Base-by-base conservation (phyloP, 2,329 filamentous ascomycete genomes). In the Uncinocarpus reesii region DNA sequence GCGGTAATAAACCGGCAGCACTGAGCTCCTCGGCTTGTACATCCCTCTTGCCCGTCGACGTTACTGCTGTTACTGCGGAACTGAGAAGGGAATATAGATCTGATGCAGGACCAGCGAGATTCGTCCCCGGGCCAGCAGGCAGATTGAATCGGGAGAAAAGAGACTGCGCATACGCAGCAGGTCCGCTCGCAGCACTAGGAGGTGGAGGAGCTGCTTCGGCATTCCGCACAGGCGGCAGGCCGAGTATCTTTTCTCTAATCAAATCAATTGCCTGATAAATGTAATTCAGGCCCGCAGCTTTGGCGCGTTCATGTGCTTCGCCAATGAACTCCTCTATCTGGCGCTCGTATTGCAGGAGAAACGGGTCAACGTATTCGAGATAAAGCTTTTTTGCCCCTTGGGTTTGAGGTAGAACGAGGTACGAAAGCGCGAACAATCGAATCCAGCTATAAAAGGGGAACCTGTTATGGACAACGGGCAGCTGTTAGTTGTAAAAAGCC, bases 331-430 rank as follows among this genome's bases (percentile, higher is more conserved):
- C 80, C 62, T 98, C 92, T 66, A 98, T 96, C 56, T 86, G 80
- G 36, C 75, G 67, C 68, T 96, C 92, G 66, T 98, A 90, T 52
- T 88, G 77, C 59, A 80, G 75, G 42, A 98, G 80, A 71, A 90
- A 95, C 0, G 90, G 90, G 65, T 94, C 83, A 52, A 96, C 74
- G 65, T 92, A 81, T 53, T 80, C 76, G 61, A 88, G 80, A 72
- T 96, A 98, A 55, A 96, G 73, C 59, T 84, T 71, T 52, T 84
- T 84, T 49, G 89, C 88, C 64, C 92, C 92, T 64, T 95, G 90
- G n/a, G 87, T 92, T 66, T 94, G 90, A 0, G 90, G 92, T n/a
- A 95, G 80, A 60, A 96, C 88, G 53, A 98, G 85, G 71, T 95
- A 98, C 56, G 92, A 80, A 62, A 95, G 80, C 68, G 92, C 83